Base-by-base conservation (phyloP, 129 eudicot genomes). In the Arctium minus region DNA sequence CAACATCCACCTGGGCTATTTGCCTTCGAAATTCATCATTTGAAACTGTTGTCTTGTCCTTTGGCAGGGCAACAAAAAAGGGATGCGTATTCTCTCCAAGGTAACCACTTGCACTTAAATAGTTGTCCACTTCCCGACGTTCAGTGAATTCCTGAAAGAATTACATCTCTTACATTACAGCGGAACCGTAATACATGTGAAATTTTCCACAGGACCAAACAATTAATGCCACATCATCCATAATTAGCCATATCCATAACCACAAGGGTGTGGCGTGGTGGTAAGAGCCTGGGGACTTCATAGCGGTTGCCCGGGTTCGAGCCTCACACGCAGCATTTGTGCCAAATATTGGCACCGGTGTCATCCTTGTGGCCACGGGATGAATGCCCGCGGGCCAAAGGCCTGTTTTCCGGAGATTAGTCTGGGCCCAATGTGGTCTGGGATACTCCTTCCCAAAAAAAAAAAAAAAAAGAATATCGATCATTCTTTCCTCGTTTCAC, bases 1-100 rank as follows among this genome's bases (percentile, higher is more conserved):
- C 95, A 48, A 84, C 73, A 84, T 94, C 98, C 79, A 94, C 92
- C 62, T 92, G 95, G 12, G 93, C 77, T 82, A 94, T 89, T 85
- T 94, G 92, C 82, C 90, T 85, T 38, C 95, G 98, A 85, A 94
- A 94, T 80, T 94, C 98, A 53, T 94, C 98, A 82, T 92, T 94
- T 53, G 98, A 88, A 29, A 90, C 89, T 37, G 82, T 76, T 81
- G 84, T 84, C 77, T 85, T 90, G 30, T 94, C 98, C 81, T 94
- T 94, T 11, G 98, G 98, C 62, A 94, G 86, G 31, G 98, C 97
- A 10, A 94, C 98, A 72, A 90, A 94, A 84, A 85, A 94, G 9
- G 98, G 98, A 22, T 77, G 87, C 6, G 89, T 85, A 69, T 90
- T 94, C 76, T 94, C 98, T 72, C 98, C 97, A 60, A 94, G 95